Conservation (phyloP, 2,329 filamentous ascomycete species). For the Cladosporium velox region DNA sequence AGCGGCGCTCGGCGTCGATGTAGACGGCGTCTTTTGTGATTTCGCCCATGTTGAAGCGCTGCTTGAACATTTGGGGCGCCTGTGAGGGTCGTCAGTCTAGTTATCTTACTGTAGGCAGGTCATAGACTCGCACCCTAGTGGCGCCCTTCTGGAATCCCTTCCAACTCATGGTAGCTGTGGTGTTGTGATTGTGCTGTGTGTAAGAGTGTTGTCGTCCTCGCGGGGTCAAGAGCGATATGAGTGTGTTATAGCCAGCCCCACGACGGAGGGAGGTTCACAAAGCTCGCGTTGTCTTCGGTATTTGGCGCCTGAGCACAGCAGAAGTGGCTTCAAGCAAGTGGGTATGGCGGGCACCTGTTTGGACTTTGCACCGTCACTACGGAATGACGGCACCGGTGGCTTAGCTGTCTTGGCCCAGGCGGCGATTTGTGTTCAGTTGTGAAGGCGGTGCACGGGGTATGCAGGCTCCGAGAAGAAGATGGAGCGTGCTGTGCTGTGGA, state of each 20-base stretch:
- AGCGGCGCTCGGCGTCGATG: slow-evolving; percentile 89
- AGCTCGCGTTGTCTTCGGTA: slow-evolving; percentile 8
- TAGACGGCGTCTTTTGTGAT: slow-evolving; percentile 94
- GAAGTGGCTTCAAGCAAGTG: slow-evolving; percentile 3
- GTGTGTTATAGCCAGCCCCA: background rate
- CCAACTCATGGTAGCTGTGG: slow-evolving; percentile 74
- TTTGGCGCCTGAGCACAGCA: background rate
- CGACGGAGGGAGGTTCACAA: slow-evolving; percentile 4
- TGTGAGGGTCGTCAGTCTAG: slow-evolving; percentile 35
- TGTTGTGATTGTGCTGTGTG: background rate
- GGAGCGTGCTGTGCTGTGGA: background rate
- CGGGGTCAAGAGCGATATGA: slow-evolving; percentile 2
- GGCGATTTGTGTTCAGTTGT: slow-evolving; percentile 20
- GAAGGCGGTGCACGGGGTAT: slow-evolving; percentile 9
- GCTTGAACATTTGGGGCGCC: slow-evolving; percentile 90
- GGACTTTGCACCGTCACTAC: slow-evolving; percentile 17
- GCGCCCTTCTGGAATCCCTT: slow-evolving; percentile 93
- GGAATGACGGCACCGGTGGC: slow-evolving; percentile 17
- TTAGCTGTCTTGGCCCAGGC: slow-evolving; percentile 18
- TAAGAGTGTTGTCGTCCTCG: background rate
- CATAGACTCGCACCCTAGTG: slow-evolving; percentile 64
- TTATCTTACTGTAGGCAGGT: background rate
- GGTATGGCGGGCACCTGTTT: slow-evolving; percentile 14
- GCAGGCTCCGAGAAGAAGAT: background rate
- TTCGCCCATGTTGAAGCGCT: slow-evolving; percentile 93